phyloP scores from a whole-genome alignment of 2,329 filamentous ascomycete species.

The Epichloe amarillans region DNA sequence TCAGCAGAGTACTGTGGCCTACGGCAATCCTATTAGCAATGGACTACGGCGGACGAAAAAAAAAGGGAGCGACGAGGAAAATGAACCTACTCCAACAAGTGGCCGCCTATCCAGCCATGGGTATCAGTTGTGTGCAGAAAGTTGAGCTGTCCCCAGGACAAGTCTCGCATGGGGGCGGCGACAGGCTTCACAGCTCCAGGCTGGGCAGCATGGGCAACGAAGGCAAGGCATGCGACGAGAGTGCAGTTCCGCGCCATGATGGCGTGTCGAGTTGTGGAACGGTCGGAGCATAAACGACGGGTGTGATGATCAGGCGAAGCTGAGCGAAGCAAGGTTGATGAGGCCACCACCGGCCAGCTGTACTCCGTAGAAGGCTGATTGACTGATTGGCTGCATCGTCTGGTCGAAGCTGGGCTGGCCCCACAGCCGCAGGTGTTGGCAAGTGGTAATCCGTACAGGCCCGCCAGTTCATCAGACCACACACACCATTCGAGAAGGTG shows the following conservation, averaged over 20 bases:
- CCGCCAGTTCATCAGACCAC: too few relatives aligned
- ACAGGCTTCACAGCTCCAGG: constrained; percentile 69
- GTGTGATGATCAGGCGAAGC: not conserved
- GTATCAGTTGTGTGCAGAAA: constrained; percentile 95
- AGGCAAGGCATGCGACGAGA: constrained; percentile 18
- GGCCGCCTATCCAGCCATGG: constrained; percentile 90
- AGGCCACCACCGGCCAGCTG: not conserved
- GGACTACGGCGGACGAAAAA: not conserved
- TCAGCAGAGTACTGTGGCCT: constrained; percentile 87
- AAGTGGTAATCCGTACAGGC: too few relatives aligned
- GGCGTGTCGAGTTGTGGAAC: not conserved
- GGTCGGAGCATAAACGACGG: not conserved
- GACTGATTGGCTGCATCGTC: not conserved
- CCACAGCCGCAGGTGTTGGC: not conserved
- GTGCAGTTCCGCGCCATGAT: constrained; percentile 16
- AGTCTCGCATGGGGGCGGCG: constrained; percentile 65
- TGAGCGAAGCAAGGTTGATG: not conserved
- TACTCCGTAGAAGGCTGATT: not conserved
- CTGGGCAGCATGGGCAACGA: constrained; percentile 41
- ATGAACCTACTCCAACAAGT: constrained; percentile 65
- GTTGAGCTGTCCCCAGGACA: constrained; percentile 90
- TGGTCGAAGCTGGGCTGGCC: too few relatives aligned
- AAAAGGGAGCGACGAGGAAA: not conserved
- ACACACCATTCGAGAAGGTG: too few relatives aligned
- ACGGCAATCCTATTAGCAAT: not conserved